phyloP scores from a whole-genome alignment of 2,329 filamentous ascomycete genomes.

The Phoma sp. region DNA sequence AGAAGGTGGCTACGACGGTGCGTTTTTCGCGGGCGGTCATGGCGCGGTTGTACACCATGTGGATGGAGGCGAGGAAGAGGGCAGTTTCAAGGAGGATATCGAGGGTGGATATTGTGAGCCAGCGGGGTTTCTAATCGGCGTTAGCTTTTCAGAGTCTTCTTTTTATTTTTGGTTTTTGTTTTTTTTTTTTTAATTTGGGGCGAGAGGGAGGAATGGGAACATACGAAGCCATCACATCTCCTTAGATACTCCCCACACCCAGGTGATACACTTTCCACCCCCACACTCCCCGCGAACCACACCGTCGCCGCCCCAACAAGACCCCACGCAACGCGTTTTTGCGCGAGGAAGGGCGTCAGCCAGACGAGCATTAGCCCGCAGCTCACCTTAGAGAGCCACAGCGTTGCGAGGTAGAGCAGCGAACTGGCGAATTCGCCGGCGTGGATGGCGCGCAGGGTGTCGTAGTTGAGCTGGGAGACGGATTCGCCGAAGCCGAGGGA shows the following conservation, averaged over 20 bases:
- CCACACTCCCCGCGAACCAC: too few relatives aligned
- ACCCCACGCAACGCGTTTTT: constrained; percentile 5
- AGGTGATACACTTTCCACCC: too few relatives aligned
- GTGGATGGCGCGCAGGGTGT: not conserved
- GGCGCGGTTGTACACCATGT: constrained; percentile 17
- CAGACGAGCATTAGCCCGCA: constrained; percentile 20
- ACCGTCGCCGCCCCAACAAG: constrained; percentile 2
- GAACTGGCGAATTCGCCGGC: not conserved
- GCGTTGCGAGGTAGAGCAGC: constrained; percentile 15
- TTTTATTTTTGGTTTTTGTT: too few relatives aligned
- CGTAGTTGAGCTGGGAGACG: not conserved
- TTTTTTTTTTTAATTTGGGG: too few relatives aligned
- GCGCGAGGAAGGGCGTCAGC: constrained; percentile 18
- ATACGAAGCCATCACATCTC: too few relatives aligned
- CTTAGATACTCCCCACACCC: too few relatives aligned
- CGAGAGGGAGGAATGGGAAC: too few relatives aligned
- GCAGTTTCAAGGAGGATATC: too few relatives aligned
- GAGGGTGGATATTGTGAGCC: too few relatives aligned
- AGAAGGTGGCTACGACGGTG: constrained; percentile 24
- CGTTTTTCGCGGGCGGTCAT: constrained; percentile 15
- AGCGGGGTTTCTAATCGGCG: too few relatives aligned
- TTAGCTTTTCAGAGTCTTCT: too few relatives aligned
- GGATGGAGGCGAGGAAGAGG: too few relatives aligned
- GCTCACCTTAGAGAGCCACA: constrained; percentile 17
- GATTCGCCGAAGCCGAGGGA: not conserved